A percentile compares a stretch with the other conserved stretches of the same genome.
These are phyloP conservation scores for Gynandropsis gynandra DNA, from an alignment of 345 rosid species.

Conservation along the genomic window DNA sequence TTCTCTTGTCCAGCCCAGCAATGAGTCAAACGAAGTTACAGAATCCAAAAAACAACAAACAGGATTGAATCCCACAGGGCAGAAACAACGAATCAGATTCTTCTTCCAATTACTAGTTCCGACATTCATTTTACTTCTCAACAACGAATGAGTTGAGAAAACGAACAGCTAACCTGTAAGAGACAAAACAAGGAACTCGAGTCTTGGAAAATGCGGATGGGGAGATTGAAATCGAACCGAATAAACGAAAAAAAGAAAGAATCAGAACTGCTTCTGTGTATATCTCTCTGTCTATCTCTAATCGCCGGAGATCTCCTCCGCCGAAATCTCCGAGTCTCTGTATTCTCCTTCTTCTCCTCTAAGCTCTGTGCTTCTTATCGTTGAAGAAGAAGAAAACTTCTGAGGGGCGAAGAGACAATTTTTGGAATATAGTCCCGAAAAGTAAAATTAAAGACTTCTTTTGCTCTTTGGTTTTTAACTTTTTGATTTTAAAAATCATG, in stretches of 20 bases:
- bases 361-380: slow-evolving; percentile 16
- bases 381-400: slow-evolving; percentile 7
- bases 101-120: background rate
- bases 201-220: too few relatives aligned
- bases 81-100: background rate
- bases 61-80: too few relatives aligned
- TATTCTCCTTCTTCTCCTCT: slow-evolving; percentile 3
- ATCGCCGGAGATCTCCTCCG: slow-evolving; percentile 5
- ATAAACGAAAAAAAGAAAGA: background rate
- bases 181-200: slow-evolving; percentile 4
- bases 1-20: background rate
- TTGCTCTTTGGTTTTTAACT: slow-evolving; percentile 9
- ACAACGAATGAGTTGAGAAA: background rate
- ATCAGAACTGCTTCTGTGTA: background rate
- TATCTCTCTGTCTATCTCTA: background rate
- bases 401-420: slow-evolving; percentile 16
- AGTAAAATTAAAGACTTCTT: slow-evolving; percentile 15
- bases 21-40: background rate
- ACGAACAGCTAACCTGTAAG: slow-evolving; percentile 18
- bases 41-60: too few relatives aligned
- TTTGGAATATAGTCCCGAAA: slow-evolving; percentile 20
- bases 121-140: too few relatives aligned
- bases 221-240: slow-evolving; percentile 14
- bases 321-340: background rate
- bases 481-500: slow-evolving; percentile 1